Percentiles rank a stretch among this genome's conserved stretches.
These are phyloP conservation scores for Linanthus parryae DNA, from an alignment of 148 eudicot genomes.

Conservation along the genomic window DNA sequence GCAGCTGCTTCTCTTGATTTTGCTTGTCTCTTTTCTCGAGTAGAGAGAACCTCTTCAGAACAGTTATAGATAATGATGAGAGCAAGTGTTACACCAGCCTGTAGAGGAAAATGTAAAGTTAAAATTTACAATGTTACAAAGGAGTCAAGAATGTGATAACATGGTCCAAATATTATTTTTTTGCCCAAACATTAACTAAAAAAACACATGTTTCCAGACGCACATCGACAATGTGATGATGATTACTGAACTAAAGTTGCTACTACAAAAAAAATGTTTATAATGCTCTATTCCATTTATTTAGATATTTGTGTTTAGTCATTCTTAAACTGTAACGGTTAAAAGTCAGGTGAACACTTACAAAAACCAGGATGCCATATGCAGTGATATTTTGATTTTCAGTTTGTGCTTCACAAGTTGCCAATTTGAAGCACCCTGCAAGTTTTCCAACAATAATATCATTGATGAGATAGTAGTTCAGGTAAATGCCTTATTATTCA, in stretches of 20 bases:
- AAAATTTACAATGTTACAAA: not conserved
- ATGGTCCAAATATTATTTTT: no score
- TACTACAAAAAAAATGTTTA: no score
- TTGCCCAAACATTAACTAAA: no score
- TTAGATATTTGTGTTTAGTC: no score
- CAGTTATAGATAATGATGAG: slow-evolving; percentile 82
- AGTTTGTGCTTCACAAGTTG: slow-evolving; percentile 50
- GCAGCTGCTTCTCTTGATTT: slow-evolving; percentile 80
- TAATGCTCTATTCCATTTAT: no score
- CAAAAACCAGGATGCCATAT: slow-evolving; percentile 71
- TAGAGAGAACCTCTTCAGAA: slow-evolving; percentile 66
- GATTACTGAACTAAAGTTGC: no score
- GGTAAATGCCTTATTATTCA: not conserved
- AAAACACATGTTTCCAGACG: no score
- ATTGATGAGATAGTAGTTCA: not conserved
- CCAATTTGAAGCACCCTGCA: slow-evolving; percentile 72
- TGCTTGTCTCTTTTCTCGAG: slow-evolving; percentile 56
- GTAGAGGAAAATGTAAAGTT: slow-evolving; percentile 1
- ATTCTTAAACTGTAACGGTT: not conserved
- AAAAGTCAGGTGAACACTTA: slow-evolving; percentile 33
- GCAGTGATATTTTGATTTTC: slow-evolving; percentile 71
- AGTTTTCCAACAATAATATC: slow-evolving; percentile 1
- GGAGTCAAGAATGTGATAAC: no score
- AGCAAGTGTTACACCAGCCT: slow-evolving; percentile 62
- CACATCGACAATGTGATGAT: no score